phyloP scores from a whole-genome alignment of 495 filamentous ascomycete genomes.

The Cetradonia linearis region DNA sequence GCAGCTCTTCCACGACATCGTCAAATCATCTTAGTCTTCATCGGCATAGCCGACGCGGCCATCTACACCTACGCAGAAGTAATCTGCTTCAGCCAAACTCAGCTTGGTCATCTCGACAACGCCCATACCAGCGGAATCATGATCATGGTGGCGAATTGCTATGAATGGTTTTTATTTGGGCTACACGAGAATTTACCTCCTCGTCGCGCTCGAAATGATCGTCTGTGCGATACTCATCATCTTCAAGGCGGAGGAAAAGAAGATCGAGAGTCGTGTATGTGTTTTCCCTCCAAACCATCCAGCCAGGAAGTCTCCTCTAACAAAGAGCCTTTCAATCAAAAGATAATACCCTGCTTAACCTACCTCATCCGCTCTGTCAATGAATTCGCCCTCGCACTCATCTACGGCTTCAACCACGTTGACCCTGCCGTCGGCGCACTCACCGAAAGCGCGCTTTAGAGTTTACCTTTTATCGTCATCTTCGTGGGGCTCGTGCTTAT shows the following conservation, averaged over 20 bases:
- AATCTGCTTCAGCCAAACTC: not conserved
- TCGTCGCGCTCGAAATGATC: not conserved
- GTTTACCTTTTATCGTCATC: not conserved
- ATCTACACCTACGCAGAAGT: constrained; percentile 8
- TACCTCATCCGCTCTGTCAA: not conserved
- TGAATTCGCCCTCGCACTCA: not conserved
- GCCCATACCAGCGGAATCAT: not conserved
- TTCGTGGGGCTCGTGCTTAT: constrained; percentile 3
- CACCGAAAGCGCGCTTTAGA: not conserved
- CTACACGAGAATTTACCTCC: not conserved
- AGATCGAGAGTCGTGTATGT: not conserved
- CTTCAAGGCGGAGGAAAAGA: not conserved
- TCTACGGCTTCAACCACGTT: constrained; percentile 1
- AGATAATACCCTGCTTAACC: not conserved
- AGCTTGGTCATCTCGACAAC: not conserved
- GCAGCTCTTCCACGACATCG: not conserved
- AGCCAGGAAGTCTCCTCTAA: not conserved
- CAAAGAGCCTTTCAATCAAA: not conserved
- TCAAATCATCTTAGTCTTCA: not conserved
- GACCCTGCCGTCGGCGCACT: not conserved
- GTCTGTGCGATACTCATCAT: not conserved
- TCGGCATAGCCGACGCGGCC: not conserved
- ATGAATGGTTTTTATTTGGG: not conserved
- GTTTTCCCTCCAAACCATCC: not conserved
- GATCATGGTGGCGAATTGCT: not conserved